phyloP scores from a whole-genome alignment of 1,284 basidiomycete genomes.

The Microbotryum lychnidis-dioicae region DNA sequence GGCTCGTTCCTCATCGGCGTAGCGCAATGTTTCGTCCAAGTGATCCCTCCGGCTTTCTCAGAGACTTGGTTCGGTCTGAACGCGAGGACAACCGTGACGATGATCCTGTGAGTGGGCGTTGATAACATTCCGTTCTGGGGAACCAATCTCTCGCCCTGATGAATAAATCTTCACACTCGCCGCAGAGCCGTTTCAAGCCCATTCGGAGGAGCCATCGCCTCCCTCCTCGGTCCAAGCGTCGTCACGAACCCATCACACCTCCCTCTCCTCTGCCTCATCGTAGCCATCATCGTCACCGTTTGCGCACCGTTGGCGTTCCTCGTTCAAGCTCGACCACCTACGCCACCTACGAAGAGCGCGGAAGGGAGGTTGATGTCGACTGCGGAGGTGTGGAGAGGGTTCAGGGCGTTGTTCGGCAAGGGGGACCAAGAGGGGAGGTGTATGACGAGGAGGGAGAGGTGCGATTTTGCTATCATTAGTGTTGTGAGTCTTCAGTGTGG shows the following conservation, averaged over 20 bases:
- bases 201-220: constrained; percentile 1
- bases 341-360: constrained; percentile 4
- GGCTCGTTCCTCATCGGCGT: constrained; percentile 1
- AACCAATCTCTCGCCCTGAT: too few species aligned
- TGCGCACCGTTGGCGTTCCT: not conserved
- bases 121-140: not conserved
- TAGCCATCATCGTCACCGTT: not conserved
- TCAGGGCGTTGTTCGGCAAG: not conserved
- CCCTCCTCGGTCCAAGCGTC: constrained; percentile 1
- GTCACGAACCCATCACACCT: not conserved
- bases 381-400: not conserved
- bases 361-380: not conserved
- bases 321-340: not conserved
- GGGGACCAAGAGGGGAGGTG: not conserved
- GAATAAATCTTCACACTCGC: not conserved
- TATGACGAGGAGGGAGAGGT: not conserved
- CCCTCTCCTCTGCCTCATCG: constrained; percentile 1
- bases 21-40: constrained; percentile 1
- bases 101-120: not conserved
- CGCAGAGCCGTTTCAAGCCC: not conserved
- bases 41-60: constrained; percentile 3
- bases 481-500: not conserved
- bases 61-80: constrained; percentile 1
- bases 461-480: not conserved
- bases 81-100: not conserved